Conservation (phyloP, 1,284 basidiomycete species). For the Puccinia novopanici region DNA sequence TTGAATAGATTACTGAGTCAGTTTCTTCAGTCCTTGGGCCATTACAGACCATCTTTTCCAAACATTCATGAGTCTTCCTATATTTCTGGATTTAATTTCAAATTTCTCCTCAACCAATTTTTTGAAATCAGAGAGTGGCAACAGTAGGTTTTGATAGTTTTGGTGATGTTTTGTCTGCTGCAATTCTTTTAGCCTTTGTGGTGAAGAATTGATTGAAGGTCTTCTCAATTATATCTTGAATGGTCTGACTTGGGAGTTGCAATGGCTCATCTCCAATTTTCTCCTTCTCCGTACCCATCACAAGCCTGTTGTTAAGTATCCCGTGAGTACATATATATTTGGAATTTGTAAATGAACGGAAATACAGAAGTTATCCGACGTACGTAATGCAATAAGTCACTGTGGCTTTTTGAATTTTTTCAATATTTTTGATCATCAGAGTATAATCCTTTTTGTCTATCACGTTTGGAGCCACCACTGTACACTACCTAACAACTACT, state of each 20-base stretch:
- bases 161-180: background rate
- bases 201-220: background rate
- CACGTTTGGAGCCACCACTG: too few species aligned
- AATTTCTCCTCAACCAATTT: background rate
- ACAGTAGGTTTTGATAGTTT: background rate
- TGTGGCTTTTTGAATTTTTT: conserved; percentile 7
- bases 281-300: background rate
- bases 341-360: background rate
- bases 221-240: background rate
- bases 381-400: background rate
- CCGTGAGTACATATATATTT: background rate
- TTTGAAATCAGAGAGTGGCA: background rate
- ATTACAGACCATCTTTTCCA: conserved; percentile 20
- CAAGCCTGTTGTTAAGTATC: background rate
- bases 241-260: background rate
- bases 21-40: conserved; percentile 14
- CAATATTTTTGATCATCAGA: conserved; percentile 3
- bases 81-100: background rate
- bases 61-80: background rate
- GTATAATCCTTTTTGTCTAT: conserved; percentile 19
- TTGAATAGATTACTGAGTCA: conserved; percentile 13
- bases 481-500: too few species aligned
- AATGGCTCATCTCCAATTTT: background rate
- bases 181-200: background rate
- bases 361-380: too few species aligned